A percentile compares a stretch with the other conserved stretches of the same genome.
phyloP scores from a whole-genome alignment of 2,329 filamentous ascomycete genomes.

The Pseudogymnoascus sp. region DNA sequence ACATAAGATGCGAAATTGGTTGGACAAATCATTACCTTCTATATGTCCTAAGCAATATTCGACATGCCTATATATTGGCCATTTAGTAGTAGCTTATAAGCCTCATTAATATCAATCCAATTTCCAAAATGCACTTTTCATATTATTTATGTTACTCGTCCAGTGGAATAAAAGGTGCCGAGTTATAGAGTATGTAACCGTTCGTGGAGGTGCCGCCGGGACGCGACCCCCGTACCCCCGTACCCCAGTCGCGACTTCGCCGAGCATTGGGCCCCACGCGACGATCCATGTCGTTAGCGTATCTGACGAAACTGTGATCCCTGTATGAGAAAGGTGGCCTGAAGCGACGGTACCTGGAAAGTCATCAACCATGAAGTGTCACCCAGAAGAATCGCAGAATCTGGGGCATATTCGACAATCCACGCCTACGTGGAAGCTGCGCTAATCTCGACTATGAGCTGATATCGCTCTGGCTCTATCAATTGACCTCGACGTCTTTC shows the following conservation, averaged over 20 bases:
- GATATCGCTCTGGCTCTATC: not conserved
- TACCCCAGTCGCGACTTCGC: not conserved
- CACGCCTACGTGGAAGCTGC: conserved; percentile 3
- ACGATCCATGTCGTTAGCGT: conserved; percentile 4
- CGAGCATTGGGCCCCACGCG: not conserved
- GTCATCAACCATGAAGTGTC: not conserved
- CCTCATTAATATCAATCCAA: conserved; percentile 1
- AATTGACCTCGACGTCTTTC: not conserved
- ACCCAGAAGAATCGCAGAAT: not conserved
- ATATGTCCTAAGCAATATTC: not conserved
- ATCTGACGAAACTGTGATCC: not conserved
- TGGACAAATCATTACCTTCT: not conserved
- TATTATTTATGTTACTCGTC: not conserved
- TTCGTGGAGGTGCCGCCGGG: not conserved
- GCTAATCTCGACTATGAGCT: conserved; percentile 2
- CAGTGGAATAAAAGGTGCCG: not conserved
- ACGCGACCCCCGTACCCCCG: not conserved
- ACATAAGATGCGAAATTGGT: not conserved
- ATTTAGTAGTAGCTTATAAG: not conserved
- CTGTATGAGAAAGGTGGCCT: conserved; percentile 7
- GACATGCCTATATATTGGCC: conserved; percentile 1
- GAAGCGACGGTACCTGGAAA: not conserved
- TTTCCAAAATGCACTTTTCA: not conserved
- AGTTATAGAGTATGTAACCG: not conserved
- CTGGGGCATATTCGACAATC: conserved; percentile 1